These are phyloP conservation scores for Penicillium sp. DNA, from an alignment of 2,329 filamentous ascomycete species.

Conservation along the genomic window DNA sequence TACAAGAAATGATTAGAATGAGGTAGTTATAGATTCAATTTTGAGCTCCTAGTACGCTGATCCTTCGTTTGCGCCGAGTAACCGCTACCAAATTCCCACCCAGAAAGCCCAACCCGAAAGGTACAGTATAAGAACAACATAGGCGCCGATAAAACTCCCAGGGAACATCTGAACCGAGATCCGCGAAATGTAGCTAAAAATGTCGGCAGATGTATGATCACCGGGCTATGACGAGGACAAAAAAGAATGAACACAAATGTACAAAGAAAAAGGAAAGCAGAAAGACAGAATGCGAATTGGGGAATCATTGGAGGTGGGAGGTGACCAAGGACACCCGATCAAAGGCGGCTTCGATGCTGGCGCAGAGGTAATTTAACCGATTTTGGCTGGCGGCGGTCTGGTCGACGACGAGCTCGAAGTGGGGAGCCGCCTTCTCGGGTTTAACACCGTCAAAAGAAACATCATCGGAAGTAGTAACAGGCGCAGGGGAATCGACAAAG, in stretches of 20 bases:
- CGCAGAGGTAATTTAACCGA: slow-evolving; percentile 38
- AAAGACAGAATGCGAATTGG: slow-evolving; percentile 24
- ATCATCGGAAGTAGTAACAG: slow-evolving; percentile 26
- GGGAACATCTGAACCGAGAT: slow-evolving; percentile 5
- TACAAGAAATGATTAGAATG: not conserved
- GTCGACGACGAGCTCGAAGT: slow-evolving; percentile 63
- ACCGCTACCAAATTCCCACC: slow-evolving; percentile 21
- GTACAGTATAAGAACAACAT: slow-evolving; percentile 13
- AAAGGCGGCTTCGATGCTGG: slow-evolving; percentile 44
- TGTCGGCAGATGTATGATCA: slow-evolving; percentile 19
- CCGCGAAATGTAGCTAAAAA: slow-evolving; percentile 11
- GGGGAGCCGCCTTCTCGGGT: slow-evolving; percentile 62
- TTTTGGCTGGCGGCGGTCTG: slow-evolving; percentile 25
- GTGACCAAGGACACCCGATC: slow-evolving; percentile 42
- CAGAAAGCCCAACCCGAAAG: slow-evolving; percentile 12
- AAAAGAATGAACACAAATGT: slow-evolving; percentile 16
- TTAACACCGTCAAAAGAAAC: slow-evolving; percentile 52
- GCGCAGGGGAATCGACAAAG: slow-evolving; percentile 52
- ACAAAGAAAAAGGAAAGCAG: slow-evolving; percentile 20
- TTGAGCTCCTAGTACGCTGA: slow-evolving; percentile 19
- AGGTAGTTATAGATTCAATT: slow-evolving; percentile 11
- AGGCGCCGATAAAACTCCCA: slow-evolving; percentile 22
- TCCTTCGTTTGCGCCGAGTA: slow-evolving; percentile 17
- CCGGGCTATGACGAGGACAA: slow-evolving; percentile 14
- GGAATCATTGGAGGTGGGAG: slow-evolving; percentile 40